A percentile compares a stretch with the other conserved stretches of the same genome.
These are phyloP conservation scores for Protoeuglena noctilucae DNA, from an alignment of 139 green algal species.

Conservation along the genomic window DNA sequence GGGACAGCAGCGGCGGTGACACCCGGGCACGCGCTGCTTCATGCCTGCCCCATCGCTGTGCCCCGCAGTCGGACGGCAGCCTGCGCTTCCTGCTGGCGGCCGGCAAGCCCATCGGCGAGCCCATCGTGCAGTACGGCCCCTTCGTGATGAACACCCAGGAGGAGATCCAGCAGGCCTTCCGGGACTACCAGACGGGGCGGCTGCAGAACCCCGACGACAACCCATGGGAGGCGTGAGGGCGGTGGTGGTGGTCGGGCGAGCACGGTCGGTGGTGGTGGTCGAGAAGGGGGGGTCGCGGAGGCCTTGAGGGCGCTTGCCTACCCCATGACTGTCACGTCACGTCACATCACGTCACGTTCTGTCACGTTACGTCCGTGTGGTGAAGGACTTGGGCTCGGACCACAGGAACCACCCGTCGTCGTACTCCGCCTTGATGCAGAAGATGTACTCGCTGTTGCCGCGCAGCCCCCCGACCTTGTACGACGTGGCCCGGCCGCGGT, in stretches of 20 bases:
- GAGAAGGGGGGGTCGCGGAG: too few relatives aligned
- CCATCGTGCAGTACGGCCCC: constrained; percentile 64
- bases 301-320: too few relatives aligned
- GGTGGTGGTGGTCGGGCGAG: too few relatives aligned
- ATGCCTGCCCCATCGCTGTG: too few relatives aligned
- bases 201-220: constrained; percentile 62
- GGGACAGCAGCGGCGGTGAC: too few relatives aligned
- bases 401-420: constrained; percentile 63
- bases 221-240: too few relatives aligned
- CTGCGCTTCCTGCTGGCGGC: constrained; percentile 56
- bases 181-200: constrained; percentile 40
- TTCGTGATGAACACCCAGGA: constrained; percentile 76
- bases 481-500: constrained; percentile 27
- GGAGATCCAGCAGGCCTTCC: constrained; percentile 60
- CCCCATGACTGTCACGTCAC: too few relatives aligned
- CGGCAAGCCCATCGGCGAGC: constrained; percentile 66
- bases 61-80: too few relatives aligned
- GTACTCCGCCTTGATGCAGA: constrained; percentile 74
- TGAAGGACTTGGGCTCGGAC: constrained; percentile 54
- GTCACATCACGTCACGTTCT: too few relatives aligned
- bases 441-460: constrained; percentile 56
- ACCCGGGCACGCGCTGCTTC: too few relatives aligned
- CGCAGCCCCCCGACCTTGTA: constrained; percentile 38
- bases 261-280: too few relatives aligned
- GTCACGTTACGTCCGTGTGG: constrained; percentile 15